Conservation (phyloP, 2,329 filamentous ascomycete species). For the Didymosphaeria variabile region DNA sequence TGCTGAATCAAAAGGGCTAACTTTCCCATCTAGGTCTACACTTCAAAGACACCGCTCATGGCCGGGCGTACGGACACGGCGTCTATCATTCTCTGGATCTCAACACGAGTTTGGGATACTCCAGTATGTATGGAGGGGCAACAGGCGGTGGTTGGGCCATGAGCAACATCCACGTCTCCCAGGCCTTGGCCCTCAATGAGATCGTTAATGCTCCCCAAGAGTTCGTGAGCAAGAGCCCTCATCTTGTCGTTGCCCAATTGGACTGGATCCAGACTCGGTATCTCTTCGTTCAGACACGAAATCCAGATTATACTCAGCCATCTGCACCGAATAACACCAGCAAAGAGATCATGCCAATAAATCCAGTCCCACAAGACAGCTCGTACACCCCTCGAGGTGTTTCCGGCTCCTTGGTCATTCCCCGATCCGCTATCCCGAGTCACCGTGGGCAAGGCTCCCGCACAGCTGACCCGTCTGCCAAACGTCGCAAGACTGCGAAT, state of each 20-base stretch:
- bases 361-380: constrained; percentile 53
- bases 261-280: constrained; percentile 94
- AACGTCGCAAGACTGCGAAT: constrained; percentile 38
- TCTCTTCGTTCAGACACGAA: constrained; percentile 67
- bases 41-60: constrained; percentile 69
- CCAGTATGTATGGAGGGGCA: constrained; percentile 12
- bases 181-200: constrained; percentile 80
- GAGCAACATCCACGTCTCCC: constrained; percentile 68
- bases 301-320: background rate
- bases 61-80: constrained; percentile 78
- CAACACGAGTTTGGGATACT: constrained; percentile 65
- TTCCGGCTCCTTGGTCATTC: constrained; percentile 57
- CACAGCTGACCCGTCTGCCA: constrained; percentile 22
- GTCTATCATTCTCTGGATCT: constrained; percentile 78
- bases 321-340: constrained; percentile 1
- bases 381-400: constrained; percentile 53
- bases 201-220: constrained; percentile 76
- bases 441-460: constrained; percentile 49
- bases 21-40: constrained; percentile 63
- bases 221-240: constrained; percentile 65
- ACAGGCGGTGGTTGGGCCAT: constrained; percentile 64
- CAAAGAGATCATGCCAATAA: constrained; percentile 33
- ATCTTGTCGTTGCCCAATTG: constrained; percentile 76
- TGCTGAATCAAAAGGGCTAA: background rate
- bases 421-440: constrained; percentile 60